Base-by-base conservation (phyloP, 768 basidiomycete genomes). In the Rhodosporidiobolus odoratus region DNA sequence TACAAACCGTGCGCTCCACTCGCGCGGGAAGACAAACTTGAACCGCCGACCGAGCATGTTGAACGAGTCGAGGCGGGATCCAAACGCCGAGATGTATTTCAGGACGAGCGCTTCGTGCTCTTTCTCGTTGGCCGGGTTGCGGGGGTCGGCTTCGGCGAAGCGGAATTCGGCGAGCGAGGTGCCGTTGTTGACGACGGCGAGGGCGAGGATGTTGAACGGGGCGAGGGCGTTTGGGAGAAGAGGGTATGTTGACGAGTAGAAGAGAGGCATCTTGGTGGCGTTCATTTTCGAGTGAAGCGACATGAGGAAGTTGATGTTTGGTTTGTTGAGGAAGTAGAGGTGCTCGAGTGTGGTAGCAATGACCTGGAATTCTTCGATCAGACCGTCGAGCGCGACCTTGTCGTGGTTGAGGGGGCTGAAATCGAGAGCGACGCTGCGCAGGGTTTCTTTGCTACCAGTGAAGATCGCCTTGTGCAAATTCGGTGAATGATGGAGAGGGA, bases 181-280 rank as follows among this genome's bases (percentile, higher is more conserved):
- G 2, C 69, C 69, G 40, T 71, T 71, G 65, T 71, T 71, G 59
- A 71, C 65, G 54, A 52, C 56, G 1, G 69, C 65, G 61, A 71
- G 69, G 48, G 65, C 65, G 37, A 71, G 65, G 47, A 71, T 65
- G 65, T 71, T 71, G 65, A 71, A 71, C 27, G 69, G 69, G 2
- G 69, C 69, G 65, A 71, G 69, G 17, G 69, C 69, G 48, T 71
- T 71, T 5, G 65, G 60, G 17, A 71, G 40, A 48, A 71, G 69
- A 1, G 69, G 69, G 40, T 62, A 71, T n/a, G 65, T 62, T 53
- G 35, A 47, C 21, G 60, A 62, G 60, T 62, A 71, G 47, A 71
- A 66, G 30, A 41, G 48, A 19, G 65, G 60, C 69, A 71, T 71
- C 65, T 71, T 71, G 34, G 37, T 52, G 38, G 69, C 65, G 56